Conservation (phyloP, 2,329 filamentous ascomycete genomes). For the Blastomyces emzantsi region DNA sequence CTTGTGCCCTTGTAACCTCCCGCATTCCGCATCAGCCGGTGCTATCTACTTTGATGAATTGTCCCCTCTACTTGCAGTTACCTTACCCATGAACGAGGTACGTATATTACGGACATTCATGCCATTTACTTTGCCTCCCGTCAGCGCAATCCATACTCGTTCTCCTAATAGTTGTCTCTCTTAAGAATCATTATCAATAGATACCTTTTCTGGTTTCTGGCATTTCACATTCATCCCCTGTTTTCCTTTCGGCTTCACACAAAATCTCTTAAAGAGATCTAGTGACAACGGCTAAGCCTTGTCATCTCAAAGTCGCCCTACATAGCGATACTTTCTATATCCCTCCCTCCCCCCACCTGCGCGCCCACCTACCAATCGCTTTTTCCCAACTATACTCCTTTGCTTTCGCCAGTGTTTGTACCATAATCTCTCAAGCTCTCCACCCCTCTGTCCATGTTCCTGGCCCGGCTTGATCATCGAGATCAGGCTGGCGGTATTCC, state of each 20-base stretch:
- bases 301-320: constrained; percentile 1
- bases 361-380: constrained; percentile 5
- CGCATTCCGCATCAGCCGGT: not conserved
- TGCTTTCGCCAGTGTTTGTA: constrained; percentile 9
- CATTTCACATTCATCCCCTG: not conserved
- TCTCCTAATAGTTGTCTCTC: not conserved
- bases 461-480: constrained; percentile 14
- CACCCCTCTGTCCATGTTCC: constrained; percentile 4
- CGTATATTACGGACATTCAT: not conserved
- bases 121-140: not conserved
- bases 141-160: not conserved
- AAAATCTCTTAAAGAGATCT: constrained; percentile 1
- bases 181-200: not conserved
- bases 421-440: constrained; percentile 5
- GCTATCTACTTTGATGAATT: not conserved
- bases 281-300: not conserved
- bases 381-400: not conserved
- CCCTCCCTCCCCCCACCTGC: not conserved
- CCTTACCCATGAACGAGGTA: not conserved
- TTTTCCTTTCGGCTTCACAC: not conserved
- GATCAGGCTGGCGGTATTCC: constrained; percentile 15
- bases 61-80: constrained; percentile 1
- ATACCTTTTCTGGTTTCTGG: not conserved
- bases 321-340: not conserved
- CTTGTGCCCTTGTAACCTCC: not conserved